Conservation (phyloP, 495 filamentous ascomycete species). For the Penicillium samsonianum region DNA sequence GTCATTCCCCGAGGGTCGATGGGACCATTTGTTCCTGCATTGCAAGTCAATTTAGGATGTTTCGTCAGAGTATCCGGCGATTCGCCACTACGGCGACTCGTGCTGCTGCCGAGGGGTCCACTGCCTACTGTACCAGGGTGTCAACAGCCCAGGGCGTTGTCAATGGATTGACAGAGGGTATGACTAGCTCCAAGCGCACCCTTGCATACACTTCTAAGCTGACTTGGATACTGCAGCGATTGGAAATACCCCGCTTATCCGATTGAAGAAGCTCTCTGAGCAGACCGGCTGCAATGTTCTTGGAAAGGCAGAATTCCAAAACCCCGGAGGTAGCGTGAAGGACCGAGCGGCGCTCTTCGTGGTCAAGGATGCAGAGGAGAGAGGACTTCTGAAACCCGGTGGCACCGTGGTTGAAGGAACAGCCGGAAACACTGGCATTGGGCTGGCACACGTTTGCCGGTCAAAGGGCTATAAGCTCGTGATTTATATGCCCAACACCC, state of each 20-base stretch:
- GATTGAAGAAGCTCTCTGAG: constrained; percentile 81
- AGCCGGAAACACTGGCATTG: constrained; percentile 97
- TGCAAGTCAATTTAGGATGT: constrained; percentile 46
- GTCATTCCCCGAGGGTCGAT: constrained; percentile 11
- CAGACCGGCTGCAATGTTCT: constrained; percentile 93
- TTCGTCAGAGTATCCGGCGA: constrained; percentile 55
- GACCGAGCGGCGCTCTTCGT: constrained; percentile 95
- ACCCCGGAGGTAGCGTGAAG: constrained; percentile 95
- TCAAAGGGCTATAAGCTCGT: constrained; percentile 91
- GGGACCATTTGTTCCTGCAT: constrained; percentile 12
- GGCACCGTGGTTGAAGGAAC: constrained; percentile 97
- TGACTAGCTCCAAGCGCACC: constrained; percentile 16
- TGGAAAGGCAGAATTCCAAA: constrained; percentile 98
- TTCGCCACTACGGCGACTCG: constrained; percentile 58
- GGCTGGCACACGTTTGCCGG: constrained; percentile 93
- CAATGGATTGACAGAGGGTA: constrained; percentile 86
- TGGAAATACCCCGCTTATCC: constrained; percentile 94
- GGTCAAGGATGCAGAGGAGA: constrained; percentile 89
- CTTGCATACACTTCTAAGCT: constrained; percentile 7
- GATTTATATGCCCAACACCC: constrained; percentile 99
- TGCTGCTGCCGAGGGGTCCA: constrained; percentile 53
- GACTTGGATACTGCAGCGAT: constrained; percentile 62
- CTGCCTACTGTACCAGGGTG: constrained; percentile 62
- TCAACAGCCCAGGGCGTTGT: constrained; percentile 83
- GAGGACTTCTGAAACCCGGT: constrained; percentile 75